Base-by-base conservation (phyloP, 1,284 basidiomycete genomes). In the Fistulina hepatica region DNA sequence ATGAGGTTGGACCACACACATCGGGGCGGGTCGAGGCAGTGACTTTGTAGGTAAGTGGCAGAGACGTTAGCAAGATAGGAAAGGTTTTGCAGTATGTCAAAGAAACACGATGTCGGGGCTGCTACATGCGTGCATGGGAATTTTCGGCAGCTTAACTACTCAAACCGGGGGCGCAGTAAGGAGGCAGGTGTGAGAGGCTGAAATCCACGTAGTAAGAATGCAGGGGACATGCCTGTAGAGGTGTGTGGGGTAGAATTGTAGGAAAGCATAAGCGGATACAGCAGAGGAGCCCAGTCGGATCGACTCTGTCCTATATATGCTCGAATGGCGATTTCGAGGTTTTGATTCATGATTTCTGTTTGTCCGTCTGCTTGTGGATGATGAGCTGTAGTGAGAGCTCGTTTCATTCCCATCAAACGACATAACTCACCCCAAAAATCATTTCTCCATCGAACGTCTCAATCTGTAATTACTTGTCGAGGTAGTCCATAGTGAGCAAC, bases 361-460 rank as follows among this genome's bases (percentile, higher is more conserved):
- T 56, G 48, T 36, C 59, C 53, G 36, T 61, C 54, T 0, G 52
- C 50, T 40, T 60, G 57, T 2, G 53, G 57, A 36, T 61, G 56
- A 39, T 55, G 55, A 1, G 59, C 46, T 0, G 52, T 59, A 2
- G 56, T 52, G 2, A 56, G 33, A 3, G 36, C 19, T 9, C 31
- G 30, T 33, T 53, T 43, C 11, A 53, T 53, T 16, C 50, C 48
- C 10, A 60, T 28, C 2, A 44, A 36, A 15, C 46, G 39, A 11
- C 48, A 43, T 2, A 57, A 33, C 38, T 53, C 48, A 34, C 42
- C 39, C 37, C 52, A 54, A 5, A 47, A 43, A 30, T 45, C 30
- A 10, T 51, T 31, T 2, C 39, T 39, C 31, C 57, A 57, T 26
- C 44, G 33, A 3, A 51, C 47, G 16, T 48, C 57, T 35, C 51